phyloP scores from a whole-genome alignment of 1,139 yeast species.

The Scheffersomyces cryptocercus region DNA sequence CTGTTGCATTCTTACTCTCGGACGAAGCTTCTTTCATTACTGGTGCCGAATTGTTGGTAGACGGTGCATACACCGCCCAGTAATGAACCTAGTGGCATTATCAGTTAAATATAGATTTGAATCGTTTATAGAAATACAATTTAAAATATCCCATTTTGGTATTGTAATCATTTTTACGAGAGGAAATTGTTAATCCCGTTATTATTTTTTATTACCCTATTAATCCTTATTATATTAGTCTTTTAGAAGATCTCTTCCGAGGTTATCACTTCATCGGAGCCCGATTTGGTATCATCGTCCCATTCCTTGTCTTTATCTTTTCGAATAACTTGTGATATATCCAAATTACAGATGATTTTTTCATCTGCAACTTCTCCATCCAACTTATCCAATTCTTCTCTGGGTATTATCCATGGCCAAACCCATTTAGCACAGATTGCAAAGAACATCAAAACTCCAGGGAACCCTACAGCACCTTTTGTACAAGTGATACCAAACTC shows the following conservation, averaged over 20 bases:
- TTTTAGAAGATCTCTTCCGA: no score
- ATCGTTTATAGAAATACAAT: no score
- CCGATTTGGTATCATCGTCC: slow-evolving; percentile 2
- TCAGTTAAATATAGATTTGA: no score
- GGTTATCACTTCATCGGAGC: no score
- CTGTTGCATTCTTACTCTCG: neutral
- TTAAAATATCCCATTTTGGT: no score
- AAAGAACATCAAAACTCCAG: slow-evolving; percentile 64
- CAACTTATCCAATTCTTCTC: slow-evolving; percentile 56
- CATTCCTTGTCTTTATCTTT: slow-evolving; percentile 7
- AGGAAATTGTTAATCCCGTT: no score
- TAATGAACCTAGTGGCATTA: neutral
- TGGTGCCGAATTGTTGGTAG: neutral
- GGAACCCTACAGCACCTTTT: slow-evolving; percentile 92
- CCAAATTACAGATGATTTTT: slow-evolving; percentile 44
- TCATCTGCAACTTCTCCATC: slow-evolving; percentile 78
- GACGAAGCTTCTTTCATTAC: neutral
- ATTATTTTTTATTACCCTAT: no score
- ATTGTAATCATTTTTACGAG: no score
- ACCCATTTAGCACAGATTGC: slow-evolving; percentile 68
- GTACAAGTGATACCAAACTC: slow-evolving; percentile 89
- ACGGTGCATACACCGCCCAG: neutral
- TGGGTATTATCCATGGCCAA: slow-evolving; percentile 66
- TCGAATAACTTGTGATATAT: slow-evolving; percentile 16
- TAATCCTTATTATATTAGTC: no score